Evolutionary conservation across 176 grass and related monocot species (phyloP), one percentile per base, ranked within the genome.

Genomic region (Carex pumila): DNA sequence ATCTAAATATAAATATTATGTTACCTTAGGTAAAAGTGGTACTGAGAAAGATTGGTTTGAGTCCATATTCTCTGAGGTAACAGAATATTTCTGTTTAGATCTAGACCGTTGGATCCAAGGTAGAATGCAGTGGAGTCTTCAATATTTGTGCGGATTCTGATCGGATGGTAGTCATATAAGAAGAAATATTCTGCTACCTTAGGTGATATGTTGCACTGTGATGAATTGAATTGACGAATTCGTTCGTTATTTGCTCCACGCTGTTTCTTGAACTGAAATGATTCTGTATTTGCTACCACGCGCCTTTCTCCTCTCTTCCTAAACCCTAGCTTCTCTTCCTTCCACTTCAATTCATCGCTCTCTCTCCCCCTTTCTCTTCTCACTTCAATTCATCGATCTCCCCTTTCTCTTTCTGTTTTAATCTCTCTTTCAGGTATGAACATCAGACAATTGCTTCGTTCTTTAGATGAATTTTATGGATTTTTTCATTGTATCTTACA

Each of bases 241-340:
- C 47, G 37, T 39, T 39, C 37, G 45, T 50, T 50, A 50, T 50
- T 11, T 50, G 47, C 47, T 50, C 47, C 47, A 50, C 47, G 47
- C 47, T 61, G 67, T 14, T 47, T 62, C 19, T 9, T 67, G 19
- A 84, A 85, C 54, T 60, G 68, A 85, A 49, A 76, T 49, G 36
- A 58, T 85, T 45, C 56, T 58, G 39, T 32, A 25, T 31, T 59
- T 41, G 39, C 39, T 39, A 21, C 68, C 68, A 41, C 71, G 71
- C 71, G 71, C 71, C 47, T 50, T 4, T 75, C 73, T 71, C 71
- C 12, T 31, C 9, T 55, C 71, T 49, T 55, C 71, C 71, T 55
- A 76, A 76, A 76, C 71, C 71, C 47, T 30, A 76, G 5, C 71
- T 53, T 22, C 12, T 12, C 57, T 53, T 39, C 70, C 58, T 29